Evolutionary conservation across 768 basidiomycete species (phyloP).

Genomic region (Mycena haematopus): DNA sequence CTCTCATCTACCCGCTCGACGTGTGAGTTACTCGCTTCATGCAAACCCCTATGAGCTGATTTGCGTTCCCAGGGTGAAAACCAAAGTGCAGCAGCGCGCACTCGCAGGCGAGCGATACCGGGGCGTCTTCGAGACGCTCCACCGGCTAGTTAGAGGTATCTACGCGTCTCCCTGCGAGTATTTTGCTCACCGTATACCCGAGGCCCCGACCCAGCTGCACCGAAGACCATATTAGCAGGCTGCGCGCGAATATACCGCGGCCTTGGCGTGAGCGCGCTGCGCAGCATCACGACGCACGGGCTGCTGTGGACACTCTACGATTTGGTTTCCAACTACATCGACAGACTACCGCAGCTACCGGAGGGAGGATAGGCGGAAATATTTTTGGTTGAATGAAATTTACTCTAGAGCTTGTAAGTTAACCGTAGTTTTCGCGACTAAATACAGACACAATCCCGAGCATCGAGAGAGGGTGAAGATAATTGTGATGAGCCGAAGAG

Average conservation of each 20-base stretch:
- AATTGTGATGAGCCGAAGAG: not conserved
- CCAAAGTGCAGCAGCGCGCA: slow-evolving; percentile 93
- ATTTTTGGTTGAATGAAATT: slow-evolving; percentile 5
- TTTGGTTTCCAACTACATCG: slow-evolving; percentile 75
- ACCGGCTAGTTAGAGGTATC: slow-evolving; percentile 81
- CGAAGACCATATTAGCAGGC: slow-evolving; percentile 79
- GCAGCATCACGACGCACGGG: slow-evolving; percentile 93
- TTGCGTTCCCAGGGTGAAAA: slow-evolving; percentile 71
- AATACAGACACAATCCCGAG: slow-evolving; percentile 3
- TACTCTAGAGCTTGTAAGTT: slow-evolving; percentile 27
- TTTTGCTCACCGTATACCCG: not conserved
- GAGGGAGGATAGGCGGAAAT: slow-evolving; percentile 12
- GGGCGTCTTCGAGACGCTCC: slow-evolving; percentile 74
- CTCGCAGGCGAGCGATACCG: slow-evolving; percentile 80
- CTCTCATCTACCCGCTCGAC: slow-evolving; percentile 91
- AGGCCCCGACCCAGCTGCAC: slow-evolving; percentile 83
- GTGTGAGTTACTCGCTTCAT: slow-evolving; percentile 59
- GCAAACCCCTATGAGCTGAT: not conserved
- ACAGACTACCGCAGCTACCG: slow-evolving; percentile 49
- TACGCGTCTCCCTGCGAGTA: slow-evolving; percentile 21
- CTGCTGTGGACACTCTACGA: slow-evolving; percentile 95
- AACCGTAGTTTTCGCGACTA: slow-evolving; percentile 14
- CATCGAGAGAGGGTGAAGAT: no score
- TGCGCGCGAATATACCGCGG: slow-evolving; percentile 90
- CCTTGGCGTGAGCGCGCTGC: slow-evolving; percentile 89